Evolutionary conservation across 768 basidiomycete species (phyloP).

Genomic region (Solioccasus polychromus): DNA sequence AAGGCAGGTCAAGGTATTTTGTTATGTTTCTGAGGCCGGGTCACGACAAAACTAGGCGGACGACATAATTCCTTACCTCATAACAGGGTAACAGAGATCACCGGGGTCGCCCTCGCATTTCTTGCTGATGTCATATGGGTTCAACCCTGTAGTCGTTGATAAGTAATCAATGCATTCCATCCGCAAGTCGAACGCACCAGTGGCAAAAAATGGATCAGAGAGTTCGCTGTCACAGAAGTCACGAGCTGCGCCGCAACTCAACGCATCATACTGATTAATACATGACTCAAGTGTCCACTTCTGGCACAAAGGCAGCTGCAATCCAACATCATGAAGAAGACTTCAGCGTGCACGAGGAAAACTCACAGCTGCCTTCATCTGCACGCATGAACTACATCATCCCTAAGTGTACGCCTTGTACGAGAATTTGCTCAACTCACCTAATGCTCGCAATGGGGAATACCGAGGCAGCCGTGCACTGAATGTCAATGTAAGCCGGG

Average conservation of each 20-base stretch:
- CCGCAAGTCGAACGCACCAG: slow-evolving; percentile 28
- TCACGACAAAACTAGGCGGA: not conserved
- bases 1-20: slow-evolving; percentile 58
- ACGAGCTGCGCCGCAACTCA: slow-evolving; percentile 66
- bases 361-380: slow-evolving; percentile 42
- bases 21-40: slow-evolving; percentile 45
- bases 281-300: slow-evolving; percentile 56
- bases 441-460: slow-evolving; percentile 41
- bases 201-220: slow-evolving; percentile 21
- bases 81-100: slow-evolving; percentile 60
- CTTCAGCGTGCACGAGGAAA: not conserved
- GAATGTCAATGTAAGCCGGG: slow-evolving; percentile 49
- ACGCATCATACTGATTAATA: slow-evolving; percentile 62
- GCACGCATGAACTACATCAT: slow-evolving; percentile 33
- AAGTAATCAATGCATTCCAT: not conserved
- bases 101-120: slow-evolving; percentile 50
- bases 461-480: slow-evolving; percentile 51
- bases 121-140: slow-evolving; percentile 70
- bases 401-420: not conserved
- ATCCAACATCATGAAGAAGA: not conserved
- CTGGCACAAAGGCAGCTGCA: slow-evolving; percentile 68
- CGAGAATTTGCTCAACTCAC: slow-evolving; percentile 1
- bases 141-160: slow-evolving; percentile 35
- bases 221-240: slow-evolving; percentile 60
- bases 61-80: slow-evolving; percentile 28